These are phyloP conservation scores for Ceratocystis cacaofunesta DNA, from an alignment of 2,329 filamentous ascomycete genomes.

Conservation along the genomic window DNA sequence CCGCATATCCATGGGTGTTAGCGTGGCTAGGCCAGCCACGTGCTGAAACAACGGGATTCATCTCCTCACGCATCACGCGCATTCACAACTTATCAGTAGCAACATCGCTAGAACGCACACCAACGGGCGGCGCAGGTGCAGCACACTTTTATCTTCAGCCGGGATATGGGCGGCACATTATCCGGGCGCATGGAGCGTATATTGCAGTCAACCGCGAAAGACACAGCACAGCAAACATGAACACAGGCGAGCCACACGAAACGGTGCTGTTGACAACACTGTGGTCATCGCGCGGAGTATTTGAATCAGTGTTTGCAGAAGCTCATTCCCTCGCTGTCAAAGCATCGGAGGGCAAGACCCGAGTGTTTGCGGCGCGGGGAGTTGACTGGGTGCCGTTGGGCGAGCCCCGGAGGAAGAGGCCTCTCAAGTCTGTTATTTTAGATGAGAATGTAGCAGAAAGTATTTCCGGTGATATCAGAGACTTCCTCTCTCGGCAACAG, in stretches of 20 bases:
- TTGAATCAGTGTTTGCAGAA: conserved; percentile 78
- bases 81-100: conserved; percentile 45
- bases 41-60: conserved; percentile 39
- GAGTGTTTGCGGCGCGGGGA: conserved; percentile 74
- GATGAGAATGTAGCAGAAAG: conserved; percentile 70
- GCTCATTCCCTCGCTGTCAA: conserved; percentile 67
- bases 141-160: conserved; percentile 75
- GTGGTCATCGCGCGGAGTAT: conserved; percentile 76
- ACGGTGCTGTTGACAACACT: conserved; percentile 84
- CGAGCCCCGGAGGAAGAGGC: conserved; percentile 70
- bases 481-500: conserved; percentile 62
- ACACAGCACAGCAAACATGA: conserved; percentile 65
- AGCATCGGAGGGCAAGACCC: conserved; percentile 79
- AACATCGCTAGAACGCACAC: conserved; percentile 35
- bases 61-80: conserved; percentile 42
- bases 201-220: conserved; percentile 78
- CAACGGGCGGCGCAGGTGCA: conserved; percentile 48
- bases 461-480: conserved; percentile 65
- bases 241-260: conserved; percentile 82
- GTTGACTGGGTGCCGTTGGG: conserved; percentile 78
- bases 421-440: conserved; percentile 73
- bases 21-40: conserved; percentile 86
- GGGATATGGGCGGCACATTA: conserved; percentile 74
- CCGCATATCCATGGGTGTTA: conserved; percentile 85
- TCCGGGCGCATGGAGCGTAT: conserved; percentile 76